Conservation (phyloP, 2,329 filamentous ascomycete genomes). For the Tolypocladium sp. region DNA sequence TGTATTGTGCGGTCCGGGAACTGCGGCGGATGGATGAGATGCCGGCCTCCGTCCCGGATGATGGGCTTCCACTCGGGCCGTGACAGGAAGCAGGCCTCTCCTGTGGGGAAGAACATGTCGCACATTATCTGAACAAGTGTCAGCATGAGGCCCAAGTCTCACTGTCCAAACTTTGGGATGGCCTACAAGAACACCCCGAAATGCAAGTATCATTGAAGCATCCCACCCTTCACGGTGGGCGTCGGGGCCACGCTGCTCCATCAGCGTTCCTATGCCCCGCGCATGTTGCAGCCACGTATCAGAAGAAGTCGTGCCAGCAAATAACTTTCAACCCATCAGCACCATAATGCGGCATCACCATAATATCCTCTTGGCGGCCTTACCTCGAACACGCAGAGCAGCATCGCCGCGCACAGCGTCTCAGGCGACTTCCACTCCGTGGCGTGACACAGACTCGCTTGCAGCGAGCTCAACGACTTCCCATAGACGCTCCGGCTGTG, state of each 20-base stretch:
- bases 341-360: not conserved
- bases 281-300: slow-evolving; percentile 30
- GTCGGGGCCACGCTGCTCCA: slow-evolving; percentile 27
- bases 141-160: not conserved
- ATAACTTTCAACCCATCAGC: slow-evolving; percentile 21
- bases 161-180: too few relatives aligned
- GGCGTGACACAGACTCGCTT: slow-evolving; percentile 24
- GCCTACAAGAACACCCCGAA: slow-evolving; percentile 22
- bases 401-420: slow-evolving; percentile 30
- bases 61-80: slow-evolving; percentile 25
- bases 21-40: slow-evolving; percentile 15
- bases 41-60: slow-evolving; percentile 15
- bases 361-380: not conserved
- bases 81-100: slow-evolving; percentile 25
- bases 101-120: slow-evolving; percentile 24
- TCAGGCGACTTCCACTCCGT: slow-evolving; percentile 28
- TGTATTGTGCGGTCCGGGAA: slow-evolving; percentile 12
- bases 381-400: slow-evolving; percentile 30
- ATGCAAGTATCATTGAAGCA: slow-evolving; percentile 26
- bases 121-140: slow-evolving; percentile 22
- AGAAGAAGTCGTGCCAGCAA: slow-evolving; percentile 27
- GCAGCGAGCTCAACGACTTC: slow-evolving; percentile 23
- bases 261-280: slow-evolving; percentile 25
- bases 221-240: slow-evolving; percentile 25
- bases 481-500: slow-evolving; percentile 28